Evolutionary conservation across 257 asterid species (phyloP).

Genomic region (Capsicum baccatum): DNA sequence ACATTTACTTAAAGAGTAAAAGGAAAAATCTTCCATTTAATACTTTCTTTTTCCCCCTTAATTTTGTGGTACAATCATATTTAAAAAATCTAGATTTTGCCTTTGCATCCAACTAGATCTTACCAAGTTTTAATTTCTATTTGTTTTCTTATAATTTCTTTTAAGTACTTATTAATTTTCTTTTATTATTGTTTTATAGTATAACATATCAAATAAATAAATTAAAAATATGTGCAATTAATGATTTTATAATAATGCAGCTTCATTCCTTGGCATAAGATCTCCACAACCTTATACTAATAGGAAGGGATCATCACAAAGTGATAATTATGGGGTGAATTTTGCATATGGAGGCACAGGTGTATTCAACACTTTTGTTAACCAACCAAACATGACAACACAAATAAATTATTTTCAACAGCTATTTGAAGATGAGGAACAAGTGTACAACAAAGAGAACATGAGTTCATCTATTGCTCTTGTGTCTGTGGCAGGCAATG

Average conservation of each 20-base stretch:
- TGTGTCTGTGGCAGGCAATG: conserved; percentile 73
- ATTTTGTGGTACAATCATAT: neutral
- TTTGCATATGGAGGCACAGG: conserved; percentile 82
- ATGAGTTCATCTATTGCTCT: conserved; percentile 58
- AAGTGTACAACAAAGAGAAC: conserved; percentile 41
- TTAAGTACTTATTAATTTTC: no score
- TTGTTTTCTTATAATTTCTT: no score
- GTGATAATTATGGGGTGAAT: conserved; percentile 51
- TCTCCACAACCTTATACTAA: conserved; percentile 50
- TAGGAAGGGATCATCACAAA: conserved; percentile 30
- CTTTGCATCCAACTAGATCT: neutral
- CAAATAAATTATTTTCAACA: conserved; percentile 65
- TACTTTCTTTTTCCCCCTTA: neutral
- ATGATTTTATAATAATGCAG: conserved; percentile 38
- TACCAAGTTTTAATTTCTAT: neutral
- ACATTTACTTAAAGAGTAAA: neutral
- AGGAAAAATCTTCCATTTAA: neutral
- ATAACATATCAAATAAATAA: neutral
- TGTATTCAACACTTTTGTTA: conserved; percentile 57
- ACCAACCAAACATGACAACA: conserved; percentile 73
- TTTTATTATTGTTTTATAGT: no score
- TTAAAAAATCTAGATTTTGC: neutral
- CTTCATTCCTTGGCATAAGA: conserved; percentile 50
- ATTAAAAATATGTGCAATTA: no score
- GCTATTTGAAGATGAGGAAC: conserved; percentile 42